phyloP scores from a whole-genome alignment of 108 stramenopile species.

The Skeletonema potamos region DNA sequence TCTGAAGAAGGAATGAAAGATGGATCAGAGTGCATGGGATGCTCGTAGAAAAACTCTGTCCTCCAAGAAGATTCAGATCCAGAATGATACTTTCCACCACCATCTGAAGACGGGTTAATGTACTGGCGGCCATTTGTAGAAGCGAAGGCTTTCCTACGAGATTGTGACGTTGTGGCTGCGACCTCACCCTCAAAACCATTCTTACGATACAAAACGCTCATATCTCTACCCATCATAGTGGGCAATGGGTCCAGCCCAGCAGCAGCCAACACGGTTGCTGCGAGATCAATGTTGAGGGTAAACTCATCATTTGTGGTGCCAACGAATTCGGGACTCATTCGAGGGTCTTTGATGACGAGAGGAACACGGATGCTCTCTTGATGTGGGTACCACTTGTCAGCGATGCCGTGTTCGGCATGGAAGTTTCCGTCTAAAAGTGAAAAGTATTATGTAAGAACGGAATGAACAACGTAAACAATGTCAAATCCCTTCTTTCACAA shows the following conservation, averaged over 20 bases:
- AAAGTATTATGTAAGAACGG: neutral
- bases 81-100: constrained; percentile 44
- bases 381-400: constrained; percentile 78
- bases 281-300: constrained; percentile 70
- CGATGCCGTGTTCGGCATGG: constrained; percentile 69
- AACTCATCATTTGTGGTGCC: constrained; percentile 59
- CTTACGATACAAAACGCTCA: constrained; percentile 59
- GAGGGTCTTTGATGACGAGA: constrained; percentile 68
- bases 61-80: constrained; percentile 58
- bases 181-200: constrained; percentile 15
- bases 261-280: constrained; percentile 64
- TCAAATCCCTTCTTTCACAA: neutral
- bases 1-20: constrained; percentile 67
- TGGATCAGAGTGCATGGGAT: constrained; percentile 52
- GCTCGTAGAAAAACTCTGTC: constrained; percentile 80
- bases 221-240: constrained; percentile 69
- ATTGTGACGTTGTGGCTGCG: constrained; percentile 20
- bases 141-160: constrained; percentile 20
- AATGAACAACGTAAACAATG: neutral
- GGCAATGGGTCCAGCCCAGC: constrained; percentile 54
- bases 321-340: constrained; percentile 50
- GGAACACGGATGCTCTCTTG: constrained; percentile 76
- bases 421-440: constrained; percentile 30
- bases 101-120: constrained; percentile 36
- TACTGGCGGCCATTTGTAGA: constrained; percentile 21